Evolutionary conservation across 768 basidiomycete genomes (phyloP).

Genomic region (Podaxis sp.): DNA sequence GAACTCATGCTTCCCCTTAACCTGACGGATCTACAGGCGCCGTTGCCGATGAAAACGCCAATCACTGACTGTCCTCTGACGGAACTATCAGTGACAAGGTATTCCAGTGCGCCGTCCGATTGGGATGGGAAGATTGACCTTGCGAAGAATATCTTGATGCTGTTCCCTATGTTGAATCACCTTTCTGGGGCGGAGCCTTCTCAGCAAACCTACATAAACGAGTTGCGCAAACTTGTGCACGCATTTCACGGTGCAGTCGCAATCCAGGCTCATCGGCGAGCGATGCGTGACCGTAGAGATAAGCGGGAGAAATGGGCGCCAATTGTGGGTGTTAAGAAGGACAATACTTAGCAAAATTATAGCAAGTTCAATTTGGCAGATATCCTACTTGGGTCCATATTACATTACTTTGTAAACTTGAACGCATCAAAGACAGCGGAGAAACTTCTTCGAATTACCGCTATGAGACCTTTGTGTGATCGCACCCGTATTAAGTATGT

Average conservation of each 20-base stretch:
- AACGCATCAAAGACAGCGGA: conserved; percentile 6
- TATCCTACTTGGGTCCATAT: too few relatives aligned
- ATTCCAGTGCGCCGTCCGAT: background rate
- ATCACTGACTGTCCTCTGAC: background rate
- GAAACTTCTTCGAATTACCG: conserved; percentile 14
- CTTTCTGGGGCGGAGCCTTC: background rate
- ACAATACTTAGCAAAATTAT: background rate
- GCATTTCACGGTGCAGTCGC: background rate
- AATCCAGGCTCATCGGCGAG: background rate
- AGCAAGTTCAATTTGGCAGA: too few relatives aligned
- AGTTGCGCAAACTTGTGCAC: background rate
- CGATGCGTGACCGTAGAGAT: background rate
- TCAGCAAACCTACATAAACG: background rate
- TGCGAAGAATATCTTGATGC: background rate
- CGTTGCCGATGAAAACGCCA: background rate
- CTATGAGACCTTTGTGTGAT: conserved; percentile 17
- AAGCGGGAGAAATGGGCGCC: background rate
- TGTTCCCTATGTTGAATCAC: background rate
- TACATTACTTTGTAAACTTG: conserved; percentile 7
- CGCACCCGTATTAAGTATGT: conserved; percentile 59
- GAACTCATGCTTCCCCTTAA: background rate
- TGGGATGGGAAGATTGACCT: background rate
- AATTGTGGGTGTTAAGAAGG: background rate
- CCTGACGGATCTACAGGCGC: background rate
- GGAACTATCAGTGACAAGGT: background rate